Evolutionary conservation across 192 early-diverging fungal genomes (phyloP).

Genomic region (Thoreauomyces humboldtii): DNA sequence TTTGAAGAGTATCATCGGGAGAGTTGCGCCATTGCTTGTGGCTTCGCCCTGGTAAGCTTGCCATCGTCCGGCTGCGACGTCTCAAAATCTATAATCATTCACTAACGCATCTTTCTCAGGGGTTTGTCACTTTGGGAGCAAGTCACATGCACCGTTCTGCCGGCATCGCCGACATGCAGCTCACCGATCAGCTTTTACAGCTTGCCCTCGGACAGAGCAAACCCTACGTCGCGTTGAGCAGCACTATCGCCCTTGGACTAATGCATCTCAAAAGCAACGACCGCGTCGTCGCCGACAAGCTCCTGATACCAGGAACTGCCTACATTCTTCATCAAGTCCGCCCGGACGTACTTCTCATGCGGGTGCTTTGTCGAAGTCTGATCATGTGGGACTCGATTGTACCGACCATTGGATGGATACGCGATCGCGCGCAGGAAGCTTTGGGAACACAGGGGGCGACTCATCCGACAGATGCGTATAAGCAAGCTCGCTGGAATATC

Average conservation of each 20-base stretch:
- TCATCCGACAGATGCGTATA: conserved; percentile 35
- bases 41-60: conserved; percentile 83
- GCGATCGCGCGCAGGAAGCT: neutral
- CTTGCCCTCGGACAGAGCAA: conserved; percentile 17
- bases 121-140: conserved; percentile 24
- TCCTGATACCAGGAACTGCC: conserved; percentile 58
- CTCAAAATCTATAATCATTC: conserved; percentile 3
- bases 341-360: conserved; percentile 70
- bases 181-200: conserved; percentile 7
- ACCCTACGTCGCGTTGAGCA: conserved; percentile 59
- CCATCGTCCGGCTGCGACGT: conserved; percentile 30
- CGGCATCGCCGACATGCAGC: conserved; percentile 5
- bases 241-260: conserved; percentile 78
- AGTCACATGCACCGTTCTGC: neutral
- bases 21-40: conserved; percentile 45
- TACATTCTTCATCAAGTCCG: conserved; percentile 66
- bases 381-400: conserved; percentile 73
- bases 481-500: conserved; percentile 65
- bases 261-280: conserved; percentile 83
- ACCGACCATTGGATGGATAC: conserved; percentile 68
- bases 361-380: conserved; percentile 65
- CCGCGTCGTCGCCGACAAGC: conserved; percentile 55
- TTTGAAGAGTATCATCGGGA: conserved; percentile 24
- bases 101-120: too few species aligned
- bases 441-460: too few species aligned